These are phyloP conservation scores for Morella rubra DNA, from an alignment of 306 rosid species.

Conservation along the genomic window DNA sequence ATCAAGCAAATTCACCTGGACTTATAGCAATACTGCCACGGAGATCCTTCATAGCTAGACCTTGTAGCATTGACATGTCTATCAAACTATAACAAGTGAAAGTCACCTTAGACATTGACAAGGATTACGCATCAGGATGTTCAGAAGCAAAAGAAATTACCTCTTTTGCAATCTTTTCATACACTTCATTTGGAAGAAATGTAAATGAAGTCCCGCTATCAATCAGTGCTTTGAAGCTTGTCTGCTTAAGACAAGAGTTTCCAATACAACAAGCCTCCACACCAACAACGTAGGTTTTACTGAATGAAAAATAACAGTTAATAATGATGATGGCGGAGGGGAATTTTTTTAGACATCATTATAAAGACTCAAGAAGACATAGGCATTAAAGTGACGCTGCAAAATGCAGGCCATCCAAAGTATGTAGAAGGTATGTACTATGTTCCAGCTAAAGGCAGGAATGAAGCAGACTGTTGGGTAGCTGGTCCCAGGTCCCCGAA, in stretches of 20 bases:
- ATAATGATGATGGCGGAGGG: slow-evolving; percentile 26
- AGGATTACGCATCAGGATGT: slow-evolving; percentile 18
- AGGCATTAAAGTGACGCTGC: slow-evolving; percentile 14
- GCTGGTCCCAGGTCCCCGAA: slow-evolving; percentile 83
- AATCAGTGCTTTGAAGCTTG: slow-evolving; percentile 67
- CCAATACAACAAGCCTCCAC: slow-evolving; percentile 76
- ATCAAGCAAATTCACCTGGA: slow-evolving; percentile 49
- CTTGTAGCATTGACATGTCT: slow-evolving; percentile 65
- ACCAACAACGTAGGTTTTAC: slow-evolving; percentile 74
- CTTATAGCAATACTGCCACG: slow-evolving; percentile 86
- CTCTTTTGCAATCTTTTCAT: slow-evolving; percentile 64
- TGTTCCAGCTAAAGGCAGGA: slow-evolving; percentile 66
- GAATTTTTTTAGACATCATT: background rate
- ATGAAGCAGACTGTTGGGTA: slow-evolving; percentile 70
- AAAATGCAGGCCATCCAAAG: slow-evolving; percentile 21
- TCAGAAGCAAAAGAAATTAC: slow-evolving; percentile 36
- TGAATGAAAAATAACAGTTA: slow-evolving; percentile 29
- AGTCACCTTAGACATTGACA: slow-evolving; percentile 32
- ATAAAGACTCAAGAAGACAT: slow-evolving; percentile 7
- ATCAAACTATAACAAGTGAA: slow-evolving; percentile 57
- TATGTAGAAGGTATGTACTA: slow-evolving; percentile 45
- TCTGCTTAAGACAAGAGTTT: slow-evolving; percentile 58
- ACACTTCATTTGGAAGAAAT: slow-evolving; percentile 71
- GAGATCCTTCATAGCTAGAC: slow-evolving; percentile 51
- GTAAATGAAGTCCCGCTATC: slow-evolving; percentile 96